phyloP scores from a whole-genome alignment of 2,329 filamentous ascomycete genomes.

The Colletotrichum acutatum region DNA sequence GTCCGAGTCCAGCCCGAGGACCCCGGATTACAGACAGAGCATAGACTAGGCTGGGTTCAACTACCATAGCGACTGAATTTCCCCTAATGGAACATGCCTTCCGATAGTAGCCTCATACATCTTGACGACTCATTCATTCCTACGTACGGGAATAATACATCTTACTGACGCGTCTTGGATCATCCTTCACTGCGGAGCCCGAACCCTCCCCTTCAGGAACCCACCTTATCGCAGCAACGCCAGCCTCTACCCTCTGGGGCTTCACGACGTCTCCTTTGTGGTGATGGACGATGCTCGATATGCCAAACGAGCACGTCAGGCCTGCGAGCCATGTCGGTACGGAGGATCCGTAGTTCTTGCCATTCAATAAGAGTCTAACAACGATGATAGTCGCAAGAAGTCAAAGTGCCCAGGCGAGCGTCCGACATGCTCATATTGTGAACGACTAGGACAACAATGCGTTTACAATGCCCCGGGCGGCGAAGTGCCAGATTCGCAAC shows the following conservation, averaged over 20 bases:
- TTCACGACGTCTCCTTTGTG: not conserved
- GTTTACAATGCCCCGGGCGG: conserved; percentile 3
- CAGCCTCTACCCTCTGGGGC: not conserved
- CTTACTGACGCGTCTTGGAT: not conserved
- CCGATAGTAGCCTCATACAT: not conserved
- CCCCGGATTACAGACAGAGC: no score
- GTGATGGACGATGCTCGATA: conserved; percentile 29
- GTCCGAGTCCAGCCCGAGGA: not conserved
- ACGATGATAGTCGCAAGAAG: conserved; percentile 3
- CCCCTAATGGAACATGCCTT: not conserved
- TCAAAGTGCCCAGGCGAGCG: conserved; percentile 17
- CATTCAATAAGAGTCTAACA: not conserved
- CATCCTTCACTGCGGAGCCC: not conserved
- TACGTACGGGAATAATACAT: no score
- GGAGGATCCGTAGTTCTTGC: not conserved
- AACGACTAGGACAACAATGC: conserved; percentile 14
- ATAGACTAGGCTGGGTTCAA: no score
- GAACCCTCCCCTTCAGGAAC: not conserved
- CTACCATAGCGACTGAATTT: not conserved
- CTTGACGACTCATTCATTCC: not conserved
- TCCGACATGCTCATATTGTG: conserved; percentile 13
- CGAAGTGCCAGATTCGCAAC: not conserved
- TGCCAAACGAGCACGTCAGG: conserved; percentile 24
- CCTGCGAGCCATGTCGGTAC: conserved; percentile 24
- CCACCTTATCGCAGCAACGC: not conserved